Evolutionary conservation across 2,329 filamentous ascomycete genomes (phyloP).

Genomic region (Ophiosphaerella korrae): DNA sequence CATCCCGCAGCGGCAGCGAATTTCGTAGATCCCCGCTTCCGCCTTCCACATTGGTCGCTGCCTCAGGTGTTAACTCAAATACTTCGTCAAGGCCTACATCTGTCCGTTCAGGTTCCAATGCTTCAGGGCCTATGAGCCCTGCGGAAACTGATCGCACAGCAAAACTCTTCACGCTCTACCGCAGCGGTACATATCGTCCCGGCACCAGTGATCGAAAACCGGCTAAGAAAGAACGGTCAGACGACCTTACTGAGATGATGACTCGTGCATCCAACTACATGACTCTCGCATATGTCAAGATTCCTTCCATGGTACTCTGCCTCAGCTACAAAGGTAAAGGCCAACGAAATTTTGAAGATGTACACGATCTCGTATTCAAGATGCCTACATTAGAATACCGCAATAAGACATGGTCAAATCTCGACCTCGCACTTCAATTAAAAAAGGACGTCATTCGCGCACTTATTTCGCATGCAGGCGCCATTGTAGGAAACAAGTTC

Average conservation of each 20-base stretch:
- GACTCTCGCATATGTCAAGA: constrained; percentile 94
- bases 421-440: constrained; percentile 87
- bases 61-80: constrained; percentile 15
- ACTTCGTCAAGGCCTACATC: constrained; percentile 35
- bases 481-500: constrained; percentile 97
- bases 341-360: constrained; percentile 92
- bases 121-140: constrained; percentile 25
- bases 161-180: constrained; percentile 46
- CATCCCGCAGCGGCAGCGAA: constrained; percentile 36
- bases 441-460: constrained; percentile 95
- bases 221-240: constrained; percentile 69
- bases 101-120: constrained; percentile 33
- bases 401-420: constrained; percentile 99
- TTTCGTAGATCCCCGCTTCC: constrained; percentile 41
- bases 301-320: constrained; percentile 93
- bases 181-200: constrained; percentile 38
- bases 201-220: constrained; percentile 48
- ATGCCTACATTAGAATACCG: constrained; percentile 93
- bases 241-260: constrained; percentile 97
- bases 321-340: constrained; percentile 96
- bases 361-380: constrained; percentile 96
- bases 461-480: constrained; percentile 91
- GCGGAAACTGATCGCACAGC: constrained; percentile 40
- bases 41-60: constrained; percentile 21
- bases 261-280: constrained; percentile 93